Evolutionary conservation across 306 rosid genomes (phyloP), one percentile per base, ranked within the genome.

Genomic region (Fragaria vesca): DNA sequence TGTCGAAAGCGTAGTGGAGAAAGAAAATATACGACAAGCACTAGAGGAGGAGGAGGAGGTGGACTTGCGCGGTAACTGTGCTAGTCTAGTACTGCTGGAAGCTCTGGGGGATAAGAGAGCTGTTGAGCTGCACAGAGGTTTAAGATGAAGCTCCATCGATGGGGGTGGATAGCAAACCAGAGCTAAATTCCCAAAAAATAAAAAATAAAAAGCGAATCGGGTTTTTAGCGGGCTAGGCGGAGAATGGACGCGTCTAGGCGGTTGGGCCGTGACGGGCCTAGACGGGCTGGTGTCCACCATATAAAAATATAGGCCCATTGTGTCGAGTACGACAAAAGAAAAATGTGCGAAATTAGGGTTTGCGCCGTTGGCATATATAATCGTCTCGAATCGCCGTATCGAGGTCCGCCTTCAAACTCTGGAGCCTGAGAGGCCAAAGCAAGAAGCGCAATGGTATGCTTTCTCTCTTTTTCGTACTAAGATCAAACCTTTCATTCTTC

Each of bases 61-160:
- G n/a, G 46, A 74, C 46, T 51, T 75, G 3, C 68, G 82, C 6
- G 87, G 70, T 26, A 79, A 71, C 63, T 32, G 76, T 10, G 82
- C 52, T 30, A 74, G 81, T 47, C 78, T 69, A 61, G 17, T 40
- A 24, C 47, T 79, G 17, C 52, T 79, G 20, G 75, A 40, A 78
- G 57, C 75, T 65, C 47, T 80, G 66, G 78, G 54, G 69, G 79
- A 75, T 47, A 77, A 18, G 66, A 78, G 16, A 47, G 80, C 47
- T 28, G 71, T 17, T 24, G 76, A 75, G 76, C 85, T 57, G 81
- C 82, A 85, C 5, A 78, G 81, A 82, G 89, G 83, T 24, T 79
- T 85, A 66, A 74, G 74, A 66, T 85, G 86, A 81, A 81, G 80
- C 73, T 84, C 88, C 97, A 92, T 63, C 4, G 66, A 58, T 3